Evolutionary conservation across 169 alveolate species (phyloP), one percentile per base, ranked within the genome.

Genomic region (Cryptosporidium parvum): DNA sequence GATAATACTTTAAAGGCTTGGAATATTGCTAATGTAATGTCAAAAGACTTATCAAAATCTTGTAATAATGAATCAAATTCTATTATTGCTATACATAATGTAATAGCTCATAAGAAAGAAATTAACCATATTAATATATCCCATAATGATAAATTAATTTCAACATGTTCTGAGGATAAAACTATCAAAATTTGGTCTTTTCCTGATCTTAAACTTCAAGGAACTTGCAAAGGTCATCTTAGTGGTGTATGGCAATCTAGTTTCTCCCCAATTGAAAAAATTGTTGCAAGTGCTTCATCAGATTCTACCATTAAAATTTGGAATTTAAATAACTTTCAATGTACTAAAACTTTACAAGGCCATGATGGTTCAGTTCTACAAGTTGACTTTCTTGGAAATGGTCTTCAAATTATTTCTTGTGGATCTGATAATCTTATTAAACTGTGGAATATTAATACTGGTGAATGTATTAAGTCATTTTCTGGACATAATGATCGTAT

Each of bases 251-350:
- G 95, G 59, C 87, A 92, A 58, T 84, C 94, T n/a, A 89, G 93
- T 23, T 95, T 95, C 72, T 95, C 96, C 84, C 96, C 96, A 1
- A 70, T 85, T 33, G 95, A 94, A 45, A 87, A 92, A 68, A 53
- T 93, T 10, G 72, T 95, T 0, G 98, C 96, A 14, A 91, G 97
- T 31, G 93, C 96, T 7, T 91, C 96, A 39, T 95, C 96, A 80
- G 98, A 96, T 73, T 95, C 95, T 8, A 92, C 97, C 21, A 93
- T 95, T 26, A 94, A 94, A 67, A 61, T 96, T 18, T 96, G 98
- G 97, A 97, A 95, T 85, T 87, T 93, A 51, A 96, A 94, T 56
- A 69, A 94, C 6, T 95, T 96, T 42, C 86, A 93, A 29, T 86
- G 94, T 44, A 95, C 94, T 52, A 85, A 91, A 68, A 94, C 97